A percentile compares a stretch with the other conserved stretches of the same genome.
Evolutionary conservation across 2,329 filamentous ascomycete species (phyloP).

Genomic region (Metarhizium humberi): DNA sequence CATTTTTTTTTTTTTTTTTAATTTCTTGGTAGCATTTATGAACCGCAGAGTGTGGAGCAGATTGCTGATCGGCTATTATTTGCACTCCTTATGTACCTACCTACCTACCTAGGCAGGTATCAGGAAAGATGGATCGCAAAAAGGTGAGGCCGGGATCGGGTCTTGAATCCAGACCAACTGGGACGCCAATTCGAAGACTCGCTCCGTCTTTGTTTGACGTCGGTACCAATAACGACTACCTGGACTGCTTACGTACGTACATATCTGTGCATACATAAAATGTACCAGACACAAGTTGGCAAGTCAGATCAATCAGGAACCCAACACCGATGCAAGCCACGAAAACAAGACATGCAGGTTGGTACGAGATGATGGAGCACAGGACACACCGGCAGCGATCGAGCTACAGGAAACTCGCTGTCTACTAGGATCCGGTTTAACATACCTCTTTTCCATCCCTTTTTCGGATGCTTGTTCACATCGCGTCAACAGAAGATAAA

Average conservation of each 20-base stretch:
- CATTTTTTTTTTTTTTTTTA: background rate
- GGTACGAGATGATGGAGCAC: background rate
- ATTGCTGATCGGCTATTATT: background rate
- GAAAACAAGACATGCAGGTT: constrained; percentile 3
- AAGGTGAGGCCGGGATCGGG: background rate
- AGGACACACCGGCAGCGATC: background rate
- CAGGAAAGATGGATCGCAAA: background rate
- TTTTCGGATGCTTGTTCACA: background rate
- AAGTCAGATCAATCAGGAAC: constrained; percentile 1
- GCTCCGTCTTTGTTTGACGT: no score
- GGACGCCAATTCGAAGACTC: background rate
- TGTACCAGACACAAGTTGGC: background rate
- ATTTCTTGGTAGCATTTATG: background rate
- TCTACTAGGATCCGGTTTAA: background rate
- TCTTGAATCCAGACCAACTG: background rate
- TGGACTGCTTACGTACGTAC: no score
- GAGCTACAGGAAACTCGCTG: background rate
- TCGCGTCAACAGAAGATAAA: background rate
- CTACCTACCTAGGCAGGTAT: background rate
- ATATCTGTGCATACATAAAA: no score
- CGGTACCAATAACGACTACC: no score
- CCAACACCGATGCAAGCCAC: constrained; percentile 3
- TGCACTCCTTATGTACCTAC: background rate
- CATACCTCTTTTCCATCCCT: background rate
- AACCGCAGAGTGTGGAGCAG: background rate